Base-by-base conservation (phyloP, 352 stramenopile genomes). In the Globisporangium nagaii region DNA sequence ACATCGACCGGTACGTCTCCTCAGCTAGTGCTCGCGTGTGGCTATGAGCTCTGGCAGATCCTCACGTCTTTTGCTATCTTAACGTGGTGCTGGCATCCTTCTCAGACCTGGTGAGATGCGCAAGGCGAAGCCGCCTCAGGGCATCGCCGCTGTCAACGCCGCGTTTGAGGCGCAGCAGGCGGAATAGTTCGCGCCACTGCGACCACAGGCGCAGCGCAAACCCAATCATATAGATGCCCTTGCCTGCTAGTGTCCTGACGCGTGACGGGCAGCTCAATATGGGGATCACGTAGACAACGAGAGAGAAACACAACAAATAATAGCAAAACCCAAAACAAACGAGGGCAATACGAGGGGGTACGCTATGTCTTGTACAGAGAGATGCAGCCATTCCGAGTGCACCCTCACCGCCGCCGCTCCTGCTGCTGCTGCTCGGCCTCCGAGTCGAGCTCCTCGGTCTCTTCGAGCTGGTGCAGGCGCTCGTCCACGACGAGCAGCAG, bases 1-100 rank as follows among this genome's bases (percentile, higher is more conserved):
- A 98, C 79, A 89, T 99, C 20, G 96, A 98, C 65, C 83, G 87
- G 85, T 93, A 66, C 40, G 70, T 46, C 10, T 3, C 13, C n/a
- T n/a, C n/a, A n/a, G n/a, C n/a, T n/a, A n/a, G n/a, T n/a, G n/a
- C n/a, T n/a, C n/a, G n/a, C n/a, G n/a, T n/a, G n/a, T n/a, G n/a
- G n/a, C n/a, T n/a, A n/a, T n/a, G n/a, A n/a, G n/a, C n/a, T n/a
- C n/a, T n/a, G n/a, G n/a, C n/a, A n/a, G n/a, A n/a, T n/a, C n/a
- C n/a, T n/a, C 1, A 24, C 5, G 12, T 41, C 4, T 50, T 30
- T 43, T 41, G 17, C 2, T 27, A 30, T 19, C 36, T 35, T 41
- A 25, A 48, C 57, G 10, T 39, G 20, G 24, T 34, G 43, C 37
- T 43, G 11, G 43, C 19, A 20, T 30, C 5, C 3, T 35, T 15